These are phyloP conservation scores for Plasmodium reichenowi DNA, from an alignment of 169 alveolate genomes.

Conservation along the genomic window DNA sequence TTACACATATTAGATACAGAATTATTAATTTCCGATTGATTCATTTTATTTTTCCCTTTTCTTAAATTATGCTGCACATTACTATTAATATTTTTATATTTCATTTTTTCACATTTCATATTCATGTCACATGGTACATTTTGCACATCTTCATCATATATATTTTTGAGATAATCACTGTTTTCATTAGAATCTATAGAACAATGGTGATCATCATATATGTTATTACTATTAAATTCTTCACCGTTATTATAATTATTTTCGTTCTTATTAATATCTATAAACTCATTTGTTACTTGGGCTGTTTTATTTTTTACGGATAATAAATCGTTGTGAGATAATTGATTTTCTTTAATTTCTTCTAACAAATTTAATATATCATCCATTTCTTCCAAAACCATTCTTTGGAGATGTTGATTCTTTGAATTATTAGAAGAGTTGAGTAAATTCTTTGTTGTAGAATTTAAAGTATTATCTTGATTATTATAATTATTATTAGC, in stretches of 20 bases:
- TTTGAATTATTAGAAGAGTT: not conserved
- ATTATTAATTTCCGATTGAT: no score
- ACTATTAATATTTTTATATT: not conserved
- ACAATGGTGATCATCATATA: no score
- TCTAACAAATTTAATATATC: conserved; percentile 7
- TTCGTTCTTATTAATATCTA: not conserved
- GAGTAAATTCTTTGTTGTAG: not conserved
- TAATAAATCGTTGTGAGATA: conserved; percentile 19
- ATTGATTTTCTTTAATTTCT: conserved; percentile 16
- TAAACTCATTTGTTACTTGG: not conserved
- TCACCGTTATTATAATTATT: not conserved
- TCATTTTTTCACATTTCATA: no score
- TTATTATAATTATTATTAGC: not conserved
- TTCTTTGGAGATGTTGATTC: conserved; percentile 17
- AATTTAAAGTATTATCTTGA: not conserved
- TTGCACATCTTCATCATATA: no score
- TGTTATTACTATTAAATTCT: not conserved
- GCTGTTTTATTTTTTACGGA: not conserved
- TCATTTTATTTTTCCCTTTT: no score
- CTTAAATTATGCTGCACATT: not conserved
- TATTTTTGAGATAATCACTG: no score
- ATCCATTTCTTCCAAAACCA: conserved; percentile 19
- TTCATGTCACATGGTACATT: no score
- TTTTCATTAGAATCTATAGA: no score
- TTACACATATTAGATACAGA: no score